A percentile compares a stretch with the other conserved stretches of the same genome.
phyloP scores from a whole-genome alignment of 257 asterid genomes.

The Orobanche coerulescens region DNA sequence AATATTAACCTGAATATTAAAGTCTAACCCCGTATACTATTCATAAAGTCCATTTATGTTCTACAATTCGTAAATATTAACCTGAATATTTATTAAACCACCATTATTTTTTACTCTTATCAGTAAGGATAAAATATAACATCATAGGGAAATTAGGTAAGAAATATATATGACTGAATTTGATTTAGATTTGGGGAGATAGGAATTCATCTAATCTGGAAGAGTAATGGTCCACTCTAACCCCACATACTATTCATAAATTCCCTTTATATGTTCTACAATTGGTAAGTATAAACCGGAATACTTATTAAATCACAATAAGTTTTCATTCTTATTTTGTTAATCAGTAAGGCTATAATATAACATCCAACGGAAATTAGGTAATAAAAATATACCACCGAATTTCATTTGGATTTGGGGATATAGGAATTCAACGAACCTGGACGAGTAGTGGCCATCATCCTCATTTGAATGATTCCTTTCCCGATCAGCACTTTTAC shows the following conservation, averaged over 20 bases:
- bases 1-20: too few relatives aligned
- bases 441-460: conserved; percentile 76
- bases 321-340: background rate
- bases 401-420: conserved; percentile 8
- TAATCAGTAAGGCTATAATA: conserved; percentile 10
- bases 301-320: background rate
- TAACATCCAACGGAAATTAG: conserved; percentile 7
- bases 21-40: too few relatives aligned
- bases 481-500: conserved; percentile 77
- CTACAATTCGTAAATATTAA: too few relatives aligned
- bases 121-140: too few relatives aligned
- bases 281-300: background rate
- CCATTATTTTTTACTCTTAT: too few relatives aligned
- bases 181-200: too few relatives aligned
- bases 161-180: too few relatives aligned
- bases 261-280: background rate
- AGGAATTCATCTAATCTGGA: too few relatives aligned
- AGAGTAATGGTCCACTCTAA: too few relatives aligned
- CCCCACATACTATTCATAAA: background rate
- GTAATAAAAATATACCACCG: background rate
- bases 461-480: conserved; percentile 52
- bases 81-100: too few relatives aligned
- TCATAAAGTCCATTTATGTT: too few relatives aligned
- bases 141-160: too few relatives aligned
- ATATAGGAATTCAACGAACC: conserved; percentile 37